Base-by-base conservation (phyloP, 1,284 basidiomycete species). In the Xerocomus nothofagi region DNA sequence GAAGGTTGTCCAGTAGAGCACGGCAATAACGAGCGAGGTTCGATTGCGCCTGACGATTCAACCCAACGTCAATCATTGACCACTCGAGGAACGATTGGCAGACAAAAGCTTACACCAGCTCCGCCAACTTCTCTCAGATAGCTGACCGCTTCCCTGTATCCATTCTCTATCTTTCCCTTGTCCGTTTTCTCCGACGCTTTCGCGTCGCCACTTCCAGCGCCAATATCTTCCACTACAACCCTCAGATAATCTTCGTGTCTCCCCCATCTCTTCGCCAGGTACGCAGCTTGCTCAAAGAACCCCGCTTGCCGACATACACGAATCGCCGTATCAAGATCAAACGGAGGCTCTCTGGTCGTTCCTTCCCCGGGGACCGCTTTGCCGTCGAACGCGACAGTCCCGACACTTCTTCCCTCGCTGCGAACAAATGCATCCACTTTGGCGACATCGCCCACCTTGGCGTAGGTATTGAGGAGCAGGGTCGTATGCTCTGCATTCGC, bases 401-500 rank as follows among this genome's bases (percentile, higher is more conserved):
- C 58, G 1, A 59, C 57, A 7, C 62, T 71, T 23, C 72, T 64
- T 3, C 88, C 82, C 64, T 93, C 90, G 2, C 90, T 86, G 68
- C 91, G 92, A 73, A 98, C 91, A 70, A 99, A 99, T 47, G 79
- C 83, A 62, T 98, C 93, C 1, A 98, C 81, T 10, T 93, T 84
- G 1, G 82, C 73, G 14, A 93, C 86, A 60, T 99, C 95, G 53
- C 93, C 93, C 15, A 97, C 85, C 68, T 99, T 99, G 39, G 96
- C 97, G 69, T 98, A 99, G 30, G 95, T 96, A 66, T 97, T 97
- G 20, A 97, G 80, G 4, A 97, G 78, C 3, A 99, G 82, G 0
- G 97, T 99, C 0, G 95, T 99, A 66, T 98, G 96, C 60, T 99
- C 96, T 0, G 94, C 86, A 61, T 97, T 98, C 10, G 96, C 96